Conservation (phyloP, 2,329 filamentous ascomycete genomes). For the Sporothrix brunneoviolacea region DNA sequence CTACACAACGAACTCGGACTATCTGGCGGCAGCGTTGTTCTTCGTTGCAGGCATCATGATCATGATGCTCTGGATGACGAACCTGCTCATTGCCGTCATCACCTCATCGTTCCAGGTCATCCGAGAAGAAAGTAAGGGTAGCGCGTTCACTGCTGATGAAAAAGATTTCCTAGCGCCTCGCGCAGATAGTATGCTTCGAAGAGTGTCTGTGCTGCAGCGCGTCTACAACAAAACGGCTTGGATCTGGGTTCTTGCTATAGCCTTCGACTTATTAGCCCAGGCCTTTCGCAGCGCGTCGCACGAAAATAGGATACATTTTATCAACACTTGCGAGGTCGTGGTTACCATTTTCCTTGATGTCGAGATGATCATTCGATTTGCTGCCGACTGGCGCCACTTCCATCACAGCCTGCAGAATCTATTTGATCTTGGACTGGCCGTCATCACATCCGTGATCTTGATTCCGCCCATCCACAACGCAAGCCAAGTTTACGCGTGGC, state of each 20-base stretch:
- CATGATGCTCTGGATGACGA: conserved; percentile 93
- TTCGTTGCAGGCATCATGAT: conserved; percentile 73
- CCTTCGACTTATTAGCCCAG: conserved; percentile 72
- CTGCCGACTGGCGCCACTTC: conserved; percentile 74
- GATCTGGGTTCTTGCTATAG: conserved; percentile 76
- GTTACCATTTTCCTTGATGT: conserved; percentile 72
- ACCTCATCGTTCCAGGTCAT: conserved; percentile 98
- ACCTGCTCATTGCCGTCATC: conserved; percentile 91
- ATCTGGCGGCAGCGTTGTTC: conserved; percentile 75
- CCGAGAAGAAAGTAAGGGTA: conserved; percentile 87
- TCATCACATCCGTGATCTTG: conserved; percentile 79
- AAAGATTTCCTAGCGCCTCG: conserved; percentile 33
- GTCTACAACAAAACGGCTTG: conserved; percentile 67
- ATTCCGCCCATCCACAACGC: conserved; percentile 71
- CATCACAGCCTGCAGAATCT: conserved; percentile 67
- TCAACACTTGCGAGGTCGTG: conserved; percentile 64
- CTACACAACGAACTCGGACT: conserved; percentile 85
- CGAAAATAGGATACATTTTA: conserved; percentile 57
- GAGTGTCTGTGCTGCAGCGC: conserved; percentile 52
- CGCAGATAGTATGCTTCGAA: conserved; percentile 33
- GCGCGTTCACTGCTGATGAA: conserved; percentile 79
- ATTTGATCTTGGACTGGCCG: conserved; percentile 70
- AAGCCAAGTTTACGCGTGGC: conserved; percentile 71
- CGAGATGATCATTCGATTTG: conserved; percentile 76
- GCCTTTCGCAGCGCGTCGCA: conserved; percentile 71